Evolutionary conservation across 495 filamentous ascomycete genomes (phyloP), one percentile per base, ranked within the genome.

Genomic region (Astrothelium subdiscretum): DNA sequence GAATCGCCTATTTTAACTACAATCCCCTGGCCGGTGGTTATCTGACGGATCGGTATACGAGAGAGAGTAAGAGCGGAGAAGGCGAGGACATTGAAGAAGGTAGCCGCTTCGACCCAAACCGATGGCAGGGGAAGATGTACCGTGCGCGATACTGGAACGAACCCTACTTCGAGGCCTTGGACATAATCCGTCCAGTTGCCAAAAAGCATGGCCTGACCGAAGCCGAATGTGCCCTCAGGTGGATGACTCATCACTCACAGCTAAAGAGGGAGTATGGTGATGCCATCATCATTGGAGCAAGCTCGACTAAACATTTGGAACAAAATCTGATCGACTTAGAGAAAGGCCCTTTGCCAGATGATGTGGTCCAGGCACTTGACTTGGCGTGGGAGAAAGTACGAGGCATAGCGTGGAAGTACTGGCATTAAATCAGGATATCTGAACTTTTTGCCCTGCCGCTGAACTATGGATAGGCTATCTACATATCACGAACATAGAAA

Each of bases 1-100:
- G 76, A 6, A 79, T 84, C 6, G 72, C 74, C 0, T 76, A 79
- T 58, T 80, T 80, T 62, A 72, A 71, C 31, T 83, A 76, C 74
- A 76, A 80, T 35, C 80, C 81, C 2, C 69, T 82, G 6, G 80
- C 78, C 2, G 81, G 81, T 18, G 81, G 82, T 0, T 75, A 80
- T 31, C 66, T 83, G 3, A 82, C 80, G 5, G 71, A 29, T 27
- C 65, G 74, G 6, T 77, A 74, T 61, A 61, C 75, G 67, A 64
- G 74, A 8, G 59, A 70, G 31, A 60, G 70, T 18, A 70, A 69
- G 20, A 68, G 69, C 6, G 67, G 60, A 2, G 69, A 69, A 20
- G 68, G 69, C 11, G 67, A 59, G 1, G 69, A 71, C 40, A 69
- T 74, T 43, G 76, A 78, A 60, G 61, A 70, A 11, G 77, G 78